These are phyloP conservation scores for Tolypocladium guangdongense DNA, from an alignment of 2,329 filamentous ascomycete species.

Conservation along the genomic window DNA sequence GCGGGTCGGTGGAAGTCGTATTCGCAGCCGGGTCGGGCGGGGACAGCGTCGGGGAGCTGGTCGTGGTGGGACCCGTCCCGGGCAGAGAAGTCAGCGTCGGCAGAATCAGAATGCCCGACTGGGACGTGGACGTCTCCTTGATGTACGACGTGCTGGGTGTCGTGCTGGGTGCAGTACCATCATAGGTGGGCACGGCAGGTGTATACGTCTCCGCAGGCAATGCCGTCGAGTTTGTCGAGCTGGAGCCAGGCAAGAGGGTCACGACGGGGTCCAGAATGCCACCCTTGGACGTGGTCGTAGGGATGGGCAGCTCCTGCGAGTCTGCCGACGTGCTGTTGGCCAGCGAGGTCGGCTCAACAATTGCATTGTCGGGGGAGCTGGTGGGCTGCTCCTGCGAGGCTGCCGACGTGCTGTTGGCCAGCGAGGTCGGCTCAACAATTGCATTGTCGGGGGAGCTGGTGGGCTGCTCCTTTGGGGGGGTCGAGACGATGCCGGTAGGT, in stretches of 20 bases:
- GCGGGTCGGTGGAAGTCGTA: conserved; percentile 5
- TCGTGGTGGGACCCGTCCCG: neutral
- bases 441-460: neutral
- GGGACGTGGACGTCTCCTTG: neutral
- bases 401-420: conserved; percentile 1
- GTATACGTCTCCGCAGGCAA: neutral
- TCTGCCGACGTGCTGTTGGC: conserved; percentile 1
- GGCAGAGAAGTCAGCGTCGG: neutral
- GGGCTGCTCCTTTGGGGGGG: neutral
- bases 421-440: neutral
- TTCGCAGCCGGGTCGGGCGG: conserved; percentile 1
- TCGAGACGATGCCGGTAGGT: conserved; percentile 14
- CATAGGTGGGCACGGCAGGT: neutral
- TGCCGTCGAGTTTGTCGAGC: conserved; percentile 3
- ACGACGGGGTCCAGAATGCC: conserved; percentile 13
- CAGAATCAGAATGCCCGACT: neutral
- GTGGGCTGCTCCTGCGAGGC: neutral
- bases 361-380: neutral
- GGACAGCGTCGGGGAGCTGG: neutral
- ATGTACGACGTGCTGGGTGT: too few relatives aligned
- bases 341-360: neutral
- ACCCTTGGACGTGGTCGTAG: neutral
- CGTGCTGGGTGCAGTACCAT: too few relatives aligned
- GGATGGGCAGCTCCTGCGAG: neutral
- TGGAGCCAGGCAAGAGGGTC: conserved; percentile 8